These are phyloP conservation scores for Penicillium capsulatum DNA, from an alignment of 2,329 filamentous ascomycete species.

Conservation along the genomic window DNA sequence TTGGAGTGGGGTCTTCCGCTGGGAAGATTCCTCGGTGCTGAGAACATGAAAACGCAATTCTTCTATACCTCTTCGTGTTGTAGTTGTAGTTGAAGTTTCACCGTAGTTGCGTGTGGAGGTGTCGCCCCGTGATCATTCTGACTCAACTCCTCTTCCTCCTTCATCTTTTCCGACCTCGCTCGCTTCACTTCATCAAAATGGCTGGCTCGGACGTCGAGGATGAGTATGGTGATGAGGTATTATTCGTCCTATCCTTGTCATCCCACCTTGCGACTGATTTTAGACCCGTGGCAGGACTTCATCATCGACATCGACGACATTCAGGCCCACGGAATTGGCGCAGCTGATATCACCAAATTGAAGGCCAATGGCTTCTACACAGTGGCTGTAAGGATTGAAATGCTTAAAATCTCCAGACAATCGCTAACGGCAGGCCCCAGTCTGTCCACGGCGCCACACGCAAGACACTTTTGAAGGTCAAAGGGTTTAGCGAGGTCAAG, in stretches of 20 bases:
- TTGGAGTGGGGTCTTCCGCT: slow-evolving; percentile 18
- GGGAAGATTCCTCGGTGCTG: slow-evolving; percentile 23
- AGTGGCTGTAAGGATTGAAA: slow-evolving; percentile 50
- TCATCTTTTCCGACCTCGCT: slow-evolving; percentile 1
- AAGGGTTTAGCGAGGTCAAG: slow-evolving; percentile 66
- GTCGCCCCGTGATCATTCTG: neutral
- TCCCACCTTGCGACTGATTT: neutral
- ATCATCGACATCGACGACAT: slow-evolving; percentile 65
- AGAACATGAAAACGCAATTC: slow-evolving; percentile 25
- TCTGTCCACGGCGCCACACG: slow-evolving; percentile 58
- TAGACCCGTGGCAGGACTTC: slow-evolving; percentile 41
- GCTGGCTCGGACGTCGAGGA: slow-evolving; percentile 52
- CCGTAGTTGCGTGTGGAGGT: too few relatives aligned
- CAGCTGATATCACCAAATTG: slow-evolving; percentile 62
- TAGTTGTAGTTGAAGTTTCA: too few relatives aligned
- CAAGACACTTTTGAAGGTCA: slow-evolving; percentile 61
- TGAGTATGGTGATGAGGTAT: slow-evolving; percentile 50
- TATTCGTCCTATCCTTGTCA: neutral
- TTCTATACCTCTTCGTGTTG: slow-evolving; percentile 5
- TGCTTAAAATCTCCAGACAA: neutral
- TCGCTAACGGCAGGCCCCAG: slow-evolving; percentile 33
- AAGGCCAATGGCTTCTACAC: slow-evolving; percentile 62
- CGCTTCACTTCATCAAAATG: slow-evolving; percentile 36
- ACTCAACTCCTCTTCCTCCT: slow-evolving; percentile 1
- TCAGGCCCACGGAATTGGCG: slow-evolving; percentile 63